Evolutionary conservation across 495 filamentous ascomycete genomes (phyloP).

Genomic region (Polyplosphaeria fusca): DNA sequence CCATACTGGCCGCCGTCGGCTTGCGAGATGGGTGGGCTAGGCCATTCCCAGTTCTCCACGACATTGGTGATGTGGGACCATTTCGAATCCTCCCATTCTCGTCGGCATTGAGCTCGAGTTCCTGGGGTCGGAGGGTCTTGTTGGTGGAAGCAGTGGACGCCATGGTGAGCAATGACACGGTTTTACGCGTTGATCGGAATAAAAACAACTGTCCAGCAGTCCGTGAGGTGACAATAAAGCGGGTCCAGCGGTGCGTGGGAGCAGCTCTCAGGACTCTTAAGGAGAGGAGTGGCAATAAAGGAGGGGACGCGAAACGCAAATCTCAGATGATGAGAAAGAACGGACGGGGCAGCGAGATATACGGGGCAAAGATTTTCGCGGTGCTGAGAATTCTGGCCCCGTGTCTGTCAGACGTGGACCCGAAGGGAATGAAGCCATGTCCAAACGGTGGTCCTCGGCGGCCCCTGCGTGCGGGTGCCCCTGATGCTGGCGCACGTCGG

Average conservation of each 20-base stretch:
- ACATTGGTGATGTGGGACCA: slow-evolving; percentile 17
- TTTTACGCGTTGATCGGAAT: neutral
- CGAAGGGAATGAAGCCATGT: slow-evolving; percentile 1
- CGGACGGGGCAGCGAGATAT: slow-evolving; percentile 17
- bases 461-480: slow-evolving; percentile 24
- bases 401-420: slow-evolving; percentile 19
- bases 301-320: slow-evolving; percentile 15
- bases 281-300: slow-evolving; percentile 9
- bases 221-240: slow-evolving; percentile 6
- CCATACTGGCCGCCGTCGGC: slow-evolving; percentile 8
- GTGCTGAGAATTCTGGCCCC: slow-evolving; percentile 4
- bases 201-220: slow-evolving; percentile 32
- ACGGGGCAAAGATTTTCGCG: slow-evolving; percentile 24
- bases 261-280: neutral
- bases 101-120: slow-evolving; percentile 14
- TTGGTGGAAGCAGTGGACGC: slow-evolving; percentile 3
- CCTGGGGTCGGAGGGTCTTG: slow-evolving; percentile 22
- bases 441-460: slow-evolving; percentile 14
- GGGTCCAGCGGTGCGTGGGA: neutral
- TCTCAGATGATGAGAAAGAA: slow-evolving; percentile 2
- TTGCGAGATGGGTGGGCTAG: slow-evolving; percentile 2
- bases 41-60: slow-evolving; percentile 23
- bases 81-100: neutral
- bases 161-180: slow-evolving; percentile 7
- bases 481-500: slow-evolving; percentile 13